Evolutionary conservation across 2,329 filamentous ascomycete species (phyloP).

Genomic region (Elsinoe fawcettii): DNA sequence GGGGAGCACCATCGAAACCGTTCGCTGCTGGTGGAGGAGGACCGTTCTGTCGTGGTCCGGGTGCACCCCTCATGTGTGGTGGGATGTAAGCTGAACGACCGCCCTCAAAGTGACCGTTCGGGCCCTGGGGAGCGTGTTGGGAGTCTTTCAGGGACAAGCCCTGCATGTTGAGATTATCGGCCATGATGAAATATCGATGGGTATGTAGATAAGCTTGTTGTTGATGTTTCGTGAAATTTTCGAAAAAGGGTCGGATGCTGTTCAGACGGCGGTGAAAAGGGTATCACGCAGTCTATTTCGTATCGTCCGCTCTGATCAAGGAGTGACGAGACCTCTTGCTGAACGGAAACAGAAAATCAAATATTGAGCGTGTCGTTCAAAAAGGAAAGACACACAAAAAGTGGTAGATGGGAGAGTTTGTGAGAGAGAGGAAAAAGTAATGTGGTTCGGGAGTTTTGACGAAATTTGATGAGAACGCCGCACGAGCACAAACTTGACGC

Average conservation of each 20-base stretch:
- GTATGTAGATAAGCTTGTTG: neutral
- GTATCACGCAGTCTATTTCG: constrained; percentile 6
- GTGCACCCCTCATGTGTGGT: constrained; percentile 66
- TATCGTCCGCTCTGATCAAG: constrained; percentile 13
- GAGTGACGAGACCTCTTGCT: constrained; percentile 13
- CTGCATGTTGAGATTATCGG: constrained; percentile 76
- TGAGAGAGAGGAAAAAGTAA: neutral
- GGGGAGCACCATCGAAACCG: constrained; percentile 43
- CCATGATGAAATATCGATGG: constrained; percentile 45
- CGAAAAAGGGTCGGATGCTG: neutral
- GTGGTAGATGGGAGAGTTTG: neutral
- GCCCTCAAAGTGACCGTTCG: constrained; percentile 36
- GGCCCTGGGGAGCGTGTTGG: constrained; percentile 46
- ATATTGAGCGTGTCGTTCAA: constrained; percentile 14
- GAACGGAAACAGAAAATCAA: constrained; percentile 12
- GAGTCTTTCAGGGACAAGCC: constrained; percentile 63
- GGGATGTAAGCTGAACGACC: constrained; percentile 71
- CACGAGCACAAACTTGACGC: constrained; percentile 1
- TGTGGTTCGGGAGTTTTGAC: neutral
- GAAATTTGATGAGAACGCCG: neutral
- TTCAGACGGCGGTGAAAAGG: constrained; percentile 6
- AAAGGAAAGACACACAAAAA: constrained; percentile 15
- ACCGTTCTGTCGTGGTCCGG: constrained; percentile 22
- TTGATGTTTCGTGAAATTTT: constrained; percentile 6
- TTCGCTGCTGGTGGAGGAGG: constrained; percentile 38